Evolutionary conservation across 345 rosid genomes (phyloP), one percentile per base, ranked within the genome.

Genomic region (Cardamine resedifolia): DNA sequence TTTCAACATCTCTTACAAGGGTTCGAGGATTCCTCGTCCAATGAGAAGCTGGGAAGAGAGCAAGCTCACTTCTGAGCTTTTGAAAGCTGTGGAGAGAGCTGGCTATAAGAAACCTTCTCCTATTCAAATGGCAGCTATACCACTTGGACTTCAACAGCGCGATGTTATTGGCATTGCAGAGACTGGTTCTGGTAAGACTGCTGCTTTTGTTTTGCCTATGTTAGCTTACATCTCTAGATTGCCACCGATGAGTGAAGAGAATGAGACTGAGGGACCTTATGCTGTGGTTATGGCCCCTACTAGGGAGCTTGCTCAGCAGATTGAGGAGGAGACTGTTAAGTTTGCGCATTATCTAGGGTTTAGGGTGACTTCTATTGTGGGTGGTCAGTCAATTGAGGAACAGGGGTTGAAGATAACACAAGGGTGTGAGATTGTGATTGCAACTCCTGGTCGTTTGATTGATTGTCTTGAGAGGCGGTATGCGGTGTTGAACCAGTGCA

Each of bases 111-210:
- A 80, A 14, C 97, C 97, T 3, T 91, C 96, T 11, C 94, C 96
- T 0, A 91, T 95, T 75, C 98, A 90, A 69, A 91, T 91, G 97
- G 99, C 96, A 0, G 96, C 96, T 0, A 95, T 91, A 68, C 96
- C 96, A 0, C 81, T 95, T 18, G 98, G 99, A 16, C 44, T 95
- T 70, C 98, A 87, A 66, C 99, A 95, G 81, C 83, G 99, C 1
- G 98, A 91, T 76, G 97, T 91, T 21, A 95, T 95, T 24, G 98
- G 99, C 18, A 85, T 95, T 67, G 99, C 96, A 0, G 98, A 90
- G 85, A 95, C 96, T n/a, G 96, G 98, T 52, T 88, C 96, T 9
- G 99, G 98, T 77, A 91, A 95, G 84, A 95, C 99, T 64, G 89
- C 90, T 74, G 96, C 99, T 64, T 91, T 91, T 73, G 98, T 95